Conservation (phyloP, 2,329 filamentous ascomycete species). For the Ceratocystiopsis minuta region DNA sequence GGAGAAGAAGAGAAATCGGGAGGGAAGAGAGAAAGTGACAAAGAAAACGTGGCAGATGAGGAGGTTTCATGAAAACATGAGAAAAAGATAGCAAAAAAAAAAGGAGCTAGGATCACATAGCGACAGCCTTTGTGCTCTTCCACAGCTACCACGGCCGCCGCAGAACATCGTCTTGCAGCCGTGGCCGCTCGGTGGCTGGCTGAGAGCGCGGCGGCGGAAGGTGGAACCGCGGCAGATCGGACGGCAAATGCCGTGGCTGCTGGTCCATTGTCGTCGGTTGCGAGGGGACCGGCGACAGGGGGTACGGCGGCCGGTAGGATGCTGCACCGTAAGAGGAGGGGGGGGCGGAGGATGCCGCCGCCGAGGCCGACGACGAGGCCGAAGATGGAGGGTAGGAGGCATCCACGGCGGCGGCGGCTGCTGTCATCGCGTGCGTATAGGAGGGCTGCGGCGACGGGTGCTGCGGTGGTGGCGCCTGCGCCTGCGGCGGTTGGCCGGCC, state of each 20-base stretch:
- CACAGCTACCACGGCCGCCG: constrained; percentile 28
- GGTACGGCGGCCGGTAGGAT: constrained; percentile 1
- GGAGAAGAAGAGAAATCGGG: neutral
- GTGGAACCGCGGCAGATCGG: constrained; percentile 3
- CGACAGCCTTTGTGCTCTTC: neutral
- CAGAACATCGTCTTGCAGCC: constrained; percentile 30
- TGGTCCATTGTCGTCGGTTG: neutral
- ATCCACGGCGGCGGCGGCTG: too few relatives aligned
- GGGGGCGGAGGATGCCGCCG: too few relatives aligned
- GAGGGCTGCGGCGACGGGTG: too few relatives aligned
- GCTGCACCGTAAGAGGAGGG: too few relatives aligned
- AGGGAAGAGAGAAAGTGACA: neutral
- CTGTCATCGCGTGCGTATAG: constrained; percentile 9
- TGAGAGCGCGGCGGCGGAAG: constrained; percentile 7
- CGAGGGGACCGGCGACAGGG: constrained; percentile 1
- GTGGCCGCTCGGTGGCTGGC: constrained; percentile 20
- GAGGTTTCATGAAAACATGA: neutral
- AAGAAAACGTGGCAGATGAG: too few relatives aligned
- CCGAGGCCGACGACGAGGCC: too few relatives aligned
- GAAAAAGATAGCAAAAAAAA: neutral
- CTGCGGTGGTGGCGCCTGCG: too few relatives aligned
- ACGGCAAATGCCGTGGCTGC: too few relatives aligned
- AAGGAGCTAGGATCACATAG: too few relatives aligned
- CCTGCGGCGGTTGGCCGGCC: too few relatives aligned
- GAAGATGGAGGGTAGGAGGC: too few relatives aligned